Conservation (phyloP, 805 yeast species). For the Metschnikowia lachancei region DNA sequence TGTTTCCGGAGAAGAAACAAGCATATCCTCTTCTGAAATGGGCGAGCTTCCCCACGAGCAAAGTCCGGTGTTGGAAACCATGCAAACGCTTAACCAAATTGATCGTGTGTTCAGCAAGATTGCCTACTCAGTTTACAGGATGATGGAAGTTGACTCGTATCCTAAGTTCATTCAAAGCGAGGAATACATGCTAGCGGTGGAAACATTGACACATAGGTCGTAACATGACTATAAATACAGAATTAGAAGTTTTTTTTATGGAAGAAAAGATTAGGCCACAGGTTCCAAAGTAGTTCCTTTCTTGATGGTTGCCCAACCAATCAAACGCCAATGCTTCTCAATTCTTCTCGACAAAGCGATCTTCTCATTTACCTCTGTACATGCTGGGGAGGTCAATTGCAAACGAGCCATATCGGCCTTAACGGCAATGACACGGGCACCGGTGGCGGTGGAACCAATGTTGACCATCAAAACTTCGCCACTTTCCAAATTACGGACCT, state of each 20-base stretch:
- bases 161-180: constrained; percentile 56
- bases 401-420: constrained; percentile 99
- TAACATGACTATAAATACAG: constrained; percentile 16
- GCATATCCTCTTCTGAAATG: constrained; percentile 5
- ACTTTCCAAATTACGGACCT: constrained; percentile 89
- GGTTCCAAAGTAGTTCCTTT: constrained; percentile 90
- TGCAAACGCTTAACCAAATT: constrained; percentile 9
- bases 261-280: constrained; percentile 38
- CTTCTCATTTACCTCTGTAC: constrained; percentile 97
- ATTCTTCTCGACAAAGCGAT: constrained; percentile 98
- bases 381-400: constrained; percentile 94
- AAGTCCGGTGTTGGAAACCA: constrained; percentile 7
- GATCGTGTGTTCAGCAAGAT: constrained; percentile 46
- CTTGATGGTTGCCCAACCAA: constrained; percentile 99
- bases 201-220: constrained; percentile 13
- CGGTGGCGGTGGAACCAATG: constrained; percentile 98
- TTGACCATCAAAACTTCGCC: constrained; percentile 98
- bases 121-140: constrained; percentile 45
- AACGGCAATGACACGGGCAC: constrained; percentile 97
- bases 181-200: constrained; percentile 21
- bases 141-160: constrained; percentile 73
- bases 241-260: constrained; percentile 4
- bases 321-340: constrained; percentile 99
- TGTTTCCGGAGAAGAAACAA: constrained; percentile 5
- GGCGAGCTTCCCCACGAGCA: constrained; percentile 3